Evolutionary conservation across 306 rosid genomes (phyloP).

Genomic region (Fagus sylvatica): DNA sequence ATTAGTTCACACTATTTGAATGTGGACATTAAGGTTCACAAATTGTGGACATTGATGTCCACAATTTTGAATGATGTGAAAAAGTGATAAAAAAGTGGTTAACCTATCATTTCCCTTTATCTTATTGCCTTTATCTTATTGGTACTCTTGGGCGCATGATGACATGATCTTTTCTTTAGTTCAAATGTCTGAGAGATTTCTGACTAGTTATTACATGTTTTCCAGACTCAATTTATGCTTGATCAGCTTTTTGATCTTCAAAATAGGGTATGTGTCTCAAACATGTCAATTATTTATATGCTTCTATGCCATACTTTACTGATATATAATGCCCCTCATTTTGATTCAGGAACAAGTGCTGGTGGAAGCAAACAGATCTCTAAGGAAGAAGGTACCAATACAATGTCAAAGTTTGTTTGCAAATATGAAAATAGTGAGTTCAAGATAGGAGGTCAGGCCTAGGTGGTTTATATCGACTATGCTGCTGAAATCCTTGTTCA

Average conservation of each 20-base stretch:
- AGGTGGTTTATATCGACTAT: no score
- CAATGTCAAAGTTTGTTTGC: background rate
- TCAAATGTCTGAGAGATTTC: background rate
- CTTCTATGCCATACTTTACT: background rate
- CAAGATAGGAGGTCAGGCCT: no score
- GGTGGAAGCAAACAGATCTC: constrained; percentile 55
- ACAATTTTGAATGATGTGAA: no score
- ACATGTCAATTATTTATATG: background rate
- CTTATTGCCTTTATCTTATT: no score
- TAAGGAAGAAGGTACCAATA: constrained; percentile 59
- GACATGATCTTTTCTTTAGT: background rate
- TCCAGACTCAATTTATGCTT: constrained; percentile 71
- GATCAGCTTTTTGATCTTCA: constrained; percentile 83
- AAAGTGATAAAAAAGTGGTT: no score
- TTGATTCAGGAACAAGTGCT: constrained; percentile 59
- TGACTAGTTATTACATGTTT: background rate
- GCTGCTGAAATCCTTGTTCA: no score
- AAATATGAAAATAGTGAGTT: background rate
- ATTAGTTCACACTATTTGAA: no score
- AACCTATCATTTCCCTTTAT: no score
- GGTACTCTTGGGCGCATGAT: background rate
- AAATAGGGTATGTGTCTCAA: constrained; percentile 43
- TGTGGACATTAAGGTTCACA: no score
- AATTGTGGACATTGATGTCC: no score
- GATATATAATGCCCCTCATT: background rate